These are phyloP conservation scores for Lagenidium giganteum DNA, from an alignment of 352 stramenopile species.

Conservation along the genomic window DNA sequence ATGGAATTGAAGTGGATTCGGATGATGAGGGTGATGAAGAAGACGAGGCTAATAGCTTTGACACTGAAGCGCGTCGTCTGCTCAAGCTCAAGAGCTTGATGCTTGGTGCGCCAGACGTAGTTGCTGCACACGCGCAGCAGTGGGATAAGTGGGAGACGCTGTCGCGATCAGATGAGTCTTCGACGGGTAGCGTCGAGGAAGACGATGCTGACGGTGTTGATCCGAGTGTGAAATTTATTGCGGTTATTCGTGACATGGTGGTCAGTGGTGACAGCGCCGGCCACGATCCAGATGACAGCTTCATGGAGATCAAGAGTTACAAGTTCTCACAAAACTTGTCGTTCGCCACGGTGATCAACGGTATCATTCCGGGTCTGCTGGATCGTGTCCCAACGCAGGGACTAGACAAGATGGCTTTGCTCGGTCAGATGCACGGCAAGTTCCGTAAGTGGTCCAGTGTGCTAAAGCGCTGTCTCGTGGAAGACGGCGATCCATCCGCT, in stretches of 20 bases:
- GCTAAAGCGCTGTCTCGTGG: conserved; percentile 87
- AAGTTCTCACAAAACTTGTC: conserved; percentile 91
- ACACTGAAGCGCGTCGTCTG: conserved; percentile 21
- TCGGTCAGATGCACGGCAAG: conserved; percentile 77
- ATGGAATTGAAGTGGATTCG: conserved; percentile 71
- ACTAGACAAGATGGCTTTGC: conserved; percentile 54
- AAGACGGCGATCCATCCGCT: conserved; percentile 60
- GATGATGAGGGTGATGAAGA: conserved; percentile 54
- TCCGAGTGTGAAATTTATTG: conserved; percentile 49
- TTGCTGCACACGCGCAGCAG: conserved; percentile 41
- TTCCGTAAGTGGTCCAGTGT: conserved; percentile 89
- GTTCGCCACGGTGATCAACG: conserved; percentile 74
- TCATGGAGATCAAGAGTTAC: conserved; percentile 93
- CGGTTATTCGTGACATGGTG: conserved; percentile 81
- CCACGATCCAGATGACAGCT: conserved; percentile 86
- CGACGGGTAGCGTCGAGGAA: conserved; percentile 4
- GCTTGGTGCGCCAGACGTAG: conserved; percentile 60
- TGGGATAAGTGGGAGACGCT: conserved; percentile 81
- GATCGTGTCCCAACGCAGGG: conserved; percentile 53
- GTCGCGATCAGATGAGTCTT: conserved; percentile 67
- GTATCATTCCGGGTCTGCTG: conserved; percentile 68
- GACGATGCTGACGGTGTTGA: conserved; percentile 43
- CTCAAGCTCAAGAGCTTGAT: conserved; percentile 69
- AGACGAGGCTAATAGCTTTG: conserved; percentile 26
- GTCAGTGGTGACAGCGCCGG: conserved; percentile 63